phyloP scores from a whole-genome alignment of 129 eudicot species.

The Flaveria ramosissima region DNA sequence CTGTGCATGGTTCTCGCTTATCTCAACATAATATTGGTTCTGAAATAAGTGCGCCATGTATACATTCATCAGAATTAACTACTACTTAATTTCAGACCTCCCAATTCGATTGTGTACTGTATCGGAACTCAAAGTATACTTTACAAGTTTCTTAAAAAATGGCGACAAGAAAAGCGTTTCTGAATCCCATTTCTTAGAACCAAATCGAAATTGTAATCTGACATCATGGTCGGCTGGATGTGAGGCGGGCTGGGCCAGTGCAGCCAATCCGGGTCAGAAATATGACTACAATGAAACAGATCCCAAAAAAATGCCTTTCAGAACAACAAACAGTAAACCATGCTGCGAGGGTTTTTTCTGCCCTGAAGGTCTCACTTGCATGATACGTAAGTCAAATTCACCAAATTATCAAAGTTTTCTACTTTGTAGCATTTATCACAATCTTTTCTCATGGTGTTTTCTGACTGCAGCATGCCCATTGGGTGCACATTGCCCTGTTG shows the following conservation, averaged over 20 bases:
- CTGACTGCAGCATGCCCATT: conserved; percentile 81
- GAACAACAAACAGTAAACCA: conserved; percentile 63
- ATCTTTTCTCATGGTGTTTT: conserved; percentile 16
- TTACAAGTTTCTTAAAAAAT: conserved; percentile 54
- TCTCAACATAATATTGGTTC: not conserved
- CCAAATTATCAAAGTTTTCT: not conserved
- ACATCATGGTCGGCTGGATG: conserved; percentile 81
- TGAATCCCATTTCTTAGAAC: conserved; percentile 63
- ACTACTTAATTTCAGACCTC: conserved; percentile 51
- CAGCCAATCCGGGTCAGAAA: conserved; percentile 44
- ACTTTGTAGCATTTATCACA: conserved; percentile 6
- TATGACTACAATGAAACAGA: conserved; percentile 63
- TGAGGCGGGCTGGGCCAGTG: conserved; percentile 93
- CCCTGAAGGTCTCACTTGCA: conserved; percentile 96
- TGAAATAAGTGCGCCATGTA: not conserved
- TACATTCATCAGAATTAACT: not conserved
- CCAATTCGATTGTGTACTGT: conserved; percentile 73
- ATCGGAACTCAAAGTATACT: conserved; percentile 83
- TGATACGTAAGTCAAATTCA: conserved; percentile 78
- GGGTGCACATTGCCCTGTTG: conserved; percentile 86
- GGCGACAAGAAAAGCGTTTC: conserved; percentile 32
- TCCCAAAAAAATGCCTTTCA: conserved; percentile 50
- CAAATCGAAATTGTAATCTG: conserved; percentile 80
- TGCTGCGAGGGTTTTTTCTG: conserved; percentile 98
- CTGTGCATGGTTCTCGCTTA: not conserved